A percentile compares a stretch with the other conserved stretches of the same genome.
These are phyloP conservation scores for Phellinidium pouzarii DNA, from an alignment of 1,284 basidiomycete species.

Conservation along the genomic window DNA sequence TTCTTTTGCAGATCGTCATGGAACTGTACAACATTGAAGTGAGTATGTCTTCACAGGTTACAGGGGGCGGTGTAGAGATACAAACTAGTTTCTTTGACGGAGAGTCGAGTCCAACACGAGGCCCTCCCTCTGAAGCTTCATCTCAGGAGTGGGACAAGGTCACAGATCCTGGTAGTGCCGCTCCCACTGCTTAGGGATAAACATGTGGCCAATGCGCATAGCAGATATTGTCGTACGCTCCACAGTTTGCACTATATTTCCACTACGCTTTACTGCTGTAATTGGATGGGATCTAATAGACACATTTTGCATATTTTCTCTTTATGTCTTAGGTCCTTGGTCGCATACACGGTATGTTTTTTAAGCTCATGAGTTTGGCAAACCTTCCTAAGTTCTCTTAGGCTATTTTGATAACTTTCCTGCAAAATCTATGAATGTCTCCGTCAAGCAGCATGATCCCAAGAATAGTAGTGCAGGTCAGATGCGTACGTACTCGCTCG, in stretches of 20 bases:
- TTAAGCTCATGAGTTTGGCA: slow-evolving; percentile 15
- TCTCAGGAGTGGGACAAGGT: slow-evolving; percentile 84
- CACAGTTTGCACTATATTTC: slow-evolving; percentile 21
- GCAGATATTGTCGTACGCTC: slow-evolving; percentile 20
- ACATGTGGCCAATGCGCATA: slow-evolving; percentile 1
- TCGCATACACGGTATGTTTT: slow-evolving; percentile 24
- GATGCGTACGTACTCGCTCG: slow-evolving; percentile 45
- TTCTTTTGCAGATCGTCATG: slow-evolving; percentile 62
- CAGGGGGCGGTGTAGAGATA: slow-evolving; percentile 25
- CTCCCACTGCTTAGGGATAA: slow-evolving; percentile 33
- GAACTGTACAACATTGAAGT: slow-evolving; percentile 85
- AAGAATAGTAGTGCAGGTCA: slow-evolving; percentile 30
- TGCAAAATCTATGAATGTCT: slow-evolving; percentile 59
- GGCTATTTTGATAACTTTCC: slow-evolving; percentile 74
- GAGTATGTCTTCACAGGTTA: slow-evolving; percentile 52
- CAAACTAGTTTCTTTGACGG: slow-evolving; percentile 35
- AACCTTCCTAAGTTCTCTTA: slow-evolving; percentile 31
- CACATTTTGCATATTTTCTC: slow-evolving; percentile 9
- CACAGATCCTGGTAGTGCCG: slow-evolving; percentile 60
- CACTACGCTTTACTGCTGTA: slow-evolving; percentile 1
- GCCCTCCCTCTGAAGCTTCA: slow-evolving; percentile 73
- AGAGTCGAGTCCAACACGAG: slow-evolving; percentile 51
- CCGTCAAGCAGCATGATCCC: slow-evolving; percentile 40
- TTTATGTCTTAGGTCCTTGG: slow-evolving; percentile 24
- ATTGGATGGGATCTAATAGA: slow-evolving; percentile 14